A percentile compares a stretch with the other conserved stretches of the same genome.
Evolutionary conservation across 306 rosid species (phyloP).

Genomic region (Dalbergia cultrata): DNA sequence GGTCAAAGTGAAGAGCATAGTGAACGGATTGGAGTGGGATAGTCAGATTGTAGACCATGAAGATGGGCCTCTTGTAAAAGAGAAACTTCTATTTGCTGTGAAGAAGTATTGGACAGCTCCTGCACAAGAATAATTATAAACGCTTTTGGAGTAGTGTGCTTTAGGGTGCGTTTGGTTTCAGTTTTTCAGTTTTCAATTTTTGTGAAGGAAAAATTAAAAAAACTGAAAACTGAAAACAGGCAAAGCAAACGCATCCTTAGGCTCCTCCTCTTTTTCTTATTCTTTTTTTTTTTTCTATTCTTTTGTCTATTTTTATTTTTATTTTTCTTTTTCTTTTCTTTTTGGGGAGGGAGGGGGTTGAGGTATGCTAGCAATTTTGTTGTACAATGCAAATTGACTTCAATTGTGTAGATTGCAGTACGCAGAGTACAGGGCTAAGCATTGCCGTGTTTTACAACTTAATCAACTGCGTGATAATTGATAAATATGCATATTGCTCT

Average conservation of each 20-base stretch:
- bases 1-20: slow-evolving; percentile 62
- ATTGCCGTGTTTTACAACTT: neutral
- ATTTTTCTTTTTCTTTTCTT: neutral
- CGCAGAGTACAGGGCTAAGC: neutral
- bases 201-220: too few relatives aligned
- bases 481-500: too few relatives aligned
- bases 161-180: too few relatives aligned
- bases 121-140: slow-evolving; percentile 38
- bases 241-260: too few relatives aligned
- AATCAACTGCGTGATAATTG: too few relatives aligned
- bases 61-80: slow-evolving; percentile 73
- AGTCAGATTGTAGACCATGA: slow-evolving; percentile 76
- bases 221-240: too few relatives aligned
- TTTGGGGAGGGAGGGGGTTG: slow-evolving; percentile 11
- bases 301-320: neutral
- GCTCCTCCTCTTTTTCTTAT: neutral
- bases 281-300: neutral
- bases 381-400: slow-evolving; percentile 26
- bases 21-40: slow-evolving; percentile 72
- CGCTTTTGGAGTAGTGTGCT: neutral
- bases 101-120: slow-evolving; percentile 93
- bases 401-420: neutral
- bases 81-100: slow-evolving; percentile 74
- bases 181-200: too few relatives aligned
- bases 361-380: neutral